Percentiles rank a stretch among this genome's conserved stretches.
Conservation (phyloP, 495 filamentous ascomycete species). For the Evansstolkia leycettana region DNA sequence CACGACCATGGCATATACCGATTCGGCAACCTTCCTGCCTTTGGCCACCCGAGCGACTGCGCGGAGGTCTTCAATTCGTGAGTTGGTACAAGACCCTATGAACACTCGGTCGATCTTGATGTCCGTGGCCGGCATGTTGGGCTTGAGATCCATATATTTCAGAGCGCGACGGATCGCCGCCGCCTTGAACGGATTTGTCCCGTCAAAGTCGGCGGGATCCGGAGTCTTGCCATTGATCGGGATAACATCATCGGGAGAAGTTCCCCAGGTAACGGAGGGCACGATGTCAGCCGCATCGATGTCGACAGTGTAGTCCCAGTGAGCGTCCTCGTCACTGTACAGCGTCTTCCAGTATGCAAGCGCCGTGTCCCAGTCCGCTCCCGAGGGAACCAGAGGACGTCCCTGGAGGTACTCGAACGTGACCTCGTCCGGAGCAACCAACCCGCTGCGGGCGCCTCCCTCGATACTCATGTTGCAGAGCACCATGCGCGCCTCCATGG, state of each 20-base stretch:
- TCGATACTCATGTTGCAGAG: conserved; percentile 99
- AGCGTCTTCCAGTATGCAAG: conserved; percentile 80
- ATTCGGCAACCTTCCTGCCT: conserved; percentile 78
- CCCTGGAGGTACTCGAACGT: conserved; percentile 94
- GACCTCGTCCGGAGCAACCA: conserved; percentile 89
- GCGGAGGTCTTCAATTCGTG: conserved; percentile 90
- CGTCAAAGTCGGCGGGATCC: conserved; percentile 72
- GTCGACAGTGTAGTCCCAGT: conserved; percentile 75
- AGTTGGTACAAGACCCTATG: conserved; percentile 96
- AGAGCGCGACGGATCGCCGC: conserved; percentile 66
- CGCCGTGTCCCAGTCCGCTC: conserved; percentile 82
- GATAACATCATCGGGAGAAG: conserved; percentile 88
- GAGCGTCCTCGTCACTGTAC: conserved; percentile 71
- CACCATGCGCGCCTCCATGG: conserved; percentile 97
- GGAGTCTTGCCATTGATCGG: conserved; percentile 86
- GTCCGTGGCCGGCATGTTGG: conserved; percentile 86
- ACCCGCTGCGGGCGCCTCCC: conserved; percentile 85
- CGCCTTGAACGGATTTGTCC: conserved; percentile 66
- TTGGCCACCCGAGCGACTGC: conserved; percentile 75
- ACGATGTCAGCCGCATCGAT: conserved; percentile 86
- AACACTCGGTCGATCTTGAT: conserved; percentile 90
- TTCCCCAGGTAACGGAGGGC: conserved; percentile 94
- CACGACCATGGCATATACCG: conserved; percentile 91
- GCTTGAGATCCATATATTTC: conserved; percentile 87
- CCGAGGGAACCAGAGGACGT: conserved; percentile 75